Conservation (phyloP, 108 stramenopile genomes). For the Skeletonema marinoi region DNA sequence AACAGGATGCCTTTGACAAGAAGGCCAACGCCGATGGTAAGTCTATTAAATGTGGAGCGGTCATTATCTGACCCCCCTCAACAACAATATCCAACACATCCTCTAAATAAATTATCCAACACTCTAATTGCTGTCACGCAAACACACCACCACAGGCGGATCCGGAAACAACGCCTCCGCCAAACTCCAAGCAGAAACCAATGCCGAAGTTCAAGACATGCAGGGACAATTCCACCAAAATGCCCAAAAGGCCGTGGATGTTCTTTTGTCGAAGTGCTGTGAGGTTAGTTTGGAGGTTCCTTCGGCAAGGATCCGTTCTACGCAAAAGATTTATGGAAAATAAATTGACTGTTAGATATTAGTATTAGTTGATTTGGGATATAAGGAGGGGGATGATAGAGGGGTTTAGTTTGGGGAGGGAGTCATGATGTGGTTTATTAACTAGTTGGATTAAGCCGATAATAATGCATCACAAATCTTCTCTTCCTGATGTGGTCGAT, state of each 20-base stretch:
- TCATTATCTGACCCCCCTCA: background rate
- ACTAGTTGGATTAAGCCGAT: background rate
- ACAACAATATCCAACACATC: too few relatives aligned
- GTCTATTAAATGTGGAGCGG: background rate
- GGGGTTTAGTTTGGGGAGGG: background rate
- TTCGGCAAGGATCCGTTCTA: constrained; percentile 86
- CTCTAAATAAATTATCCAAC: background rate
- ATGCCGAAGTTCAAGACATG: constrained; percentile 77
- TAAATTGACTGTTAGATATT: background rate
- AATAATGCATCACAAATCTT: background rate
- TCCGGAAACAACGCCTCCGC: constrained; percentile 74
- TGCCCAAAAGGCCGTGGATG: constrained; percentile 90
- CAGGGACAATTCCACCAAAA: constrained; percentile 83
- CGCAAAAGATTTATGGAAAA: constrained; percentile 83
- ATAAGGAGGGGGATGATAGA: background rate
- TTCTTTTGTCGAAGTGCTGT: constrained; percentile 91
- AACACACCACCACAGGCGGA: constrained; percentile 58
- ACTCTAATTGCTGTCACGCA: background rate
- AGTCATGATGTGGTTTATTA: background rate
- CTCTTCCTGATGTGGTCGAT: background rate
- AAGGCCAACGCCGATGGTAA: constrained; percentile 59
- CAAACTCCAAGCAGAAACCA: constrained; percentile 85
- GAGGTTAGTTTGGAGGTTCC: constrained; percentile 92
- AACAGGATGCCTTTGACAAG: constrained; percentile 92
- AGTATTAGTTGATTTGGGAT: background rate